Percentiles rank a stretch among this genome's conserved stretches.
Evolutionary conservation across 306 rosid species (phyloP).

Genomic region (Rosa persica): DNA sequence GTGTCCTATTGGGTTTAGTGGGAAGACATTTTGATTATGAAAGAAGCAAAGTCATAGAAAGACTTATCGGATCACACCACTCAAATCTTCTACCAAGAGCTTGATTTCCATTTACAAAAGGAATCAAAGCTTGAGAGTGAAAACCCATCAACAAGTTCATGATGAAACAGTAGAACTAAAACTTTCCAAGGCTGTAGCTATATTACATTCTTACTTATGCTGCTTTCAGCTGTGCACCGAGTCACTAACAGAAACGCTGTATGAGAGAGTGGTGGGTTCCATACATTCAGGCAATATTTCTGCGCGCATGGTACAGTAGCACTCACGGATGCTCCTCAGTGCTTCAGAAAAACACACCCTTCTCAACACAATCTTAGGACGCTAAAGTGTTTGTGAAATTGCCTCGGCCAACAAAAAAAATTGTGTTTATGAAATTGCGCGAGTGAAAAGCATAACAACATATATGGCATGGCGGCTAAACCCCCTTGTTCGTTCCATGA

Average conservation of each 20-base stretch:
- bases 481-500: background rate
- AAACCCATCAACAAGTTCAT: background rate
- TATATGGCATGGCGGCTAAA: conserved; percentile 24
- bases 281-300: conserved; percentile 25
- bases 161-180: conserved; percentile 6
- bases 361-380: conserved; percentile 5
- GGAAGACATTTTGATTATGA: background rate
- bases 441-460: conserved; percentile 24
- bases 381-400: background rate
- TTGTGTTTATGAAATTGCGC: background rate
- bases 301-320: conserved; percentile 80
- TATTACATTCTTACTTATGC: background rate
- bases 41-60: conserved; percentile 31
- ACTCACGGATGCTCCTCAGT: conserved; percentile 50
- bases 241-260: background rate
- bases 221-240: conserved; percentile 17
- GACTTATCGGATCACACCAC: conserved; percentile 36
- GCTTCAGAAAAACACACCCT: conserved; percentile 20
- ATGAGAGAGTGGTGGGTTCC: conserved; percentile 47
- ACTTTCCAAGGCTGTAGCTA: background rate
- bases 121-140: conserved; percentile 18
- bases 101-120: conserved; percentile 15
- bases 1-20: background rate
- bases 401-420: too few relatives aligned
- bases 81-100: conserved; percentile 12